Base-by-base conservation (phyloP, 2,329 filamentous ascomycete species). In the Botrytis paeoniae region DNA sequence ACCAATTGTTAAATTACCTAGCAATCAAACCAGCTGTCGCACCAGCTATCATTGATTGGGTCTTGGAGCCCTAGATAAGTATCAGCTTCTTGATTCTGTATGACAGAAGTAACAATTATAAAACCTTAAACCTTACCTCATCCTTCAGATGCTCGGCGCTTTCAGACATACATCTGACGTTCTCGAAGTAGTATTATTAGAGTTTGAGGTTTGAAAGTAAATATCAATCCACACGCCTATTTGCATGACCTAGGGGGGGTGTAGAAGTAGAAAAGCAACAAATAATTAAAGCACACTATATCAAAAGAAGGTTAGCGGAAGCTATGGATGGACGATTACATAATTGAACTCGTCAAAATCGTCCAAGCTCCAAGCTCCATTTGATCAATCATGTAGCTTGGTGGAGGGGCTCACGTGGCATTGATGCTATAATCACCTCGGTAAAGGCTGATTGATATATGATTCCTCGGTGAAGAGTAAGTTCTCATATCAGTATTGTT, bases 21-120 rank as follows among this genome's bases (percentile, higher is more conserved):
- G 96, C 96, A 76, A 98, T 90, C 77, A 98, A 88, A 73, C 96
- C 96, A 76, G 96, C 93, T 77, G 89, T 84, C 63, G 88, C 90
- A 78, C 91, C 91, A 73, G 91, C 89, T 76, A 88, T 81, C 68
- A 91, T 85, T 75, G 91, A 89, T 81, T 93, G 91, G 77, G 84
- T 83, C 83, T 86, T 88, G 74, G 90, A 90, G 82, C 91, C 91
- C 89, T 91, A 77, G 48, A 39, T 22, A 61, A 43, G 9, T 37
- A 48, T 54, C 25, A 48, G 72, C 77, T 70, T 29, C 37, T 41
- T 41, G 37, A 32, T 14, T 32, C 54, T 57, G 6, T 32, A 16
- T 9, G 37, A 57, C 35, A 18, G 39, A 39, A 12, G 60, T 57
- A 35, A 74, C 51, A 32, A 51, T 32, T 32, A 35, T 64, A 51